Conservation (phyloP, 2,329 filamentous ascomycete genomes). For the Epichloe amarillans region DNA sequence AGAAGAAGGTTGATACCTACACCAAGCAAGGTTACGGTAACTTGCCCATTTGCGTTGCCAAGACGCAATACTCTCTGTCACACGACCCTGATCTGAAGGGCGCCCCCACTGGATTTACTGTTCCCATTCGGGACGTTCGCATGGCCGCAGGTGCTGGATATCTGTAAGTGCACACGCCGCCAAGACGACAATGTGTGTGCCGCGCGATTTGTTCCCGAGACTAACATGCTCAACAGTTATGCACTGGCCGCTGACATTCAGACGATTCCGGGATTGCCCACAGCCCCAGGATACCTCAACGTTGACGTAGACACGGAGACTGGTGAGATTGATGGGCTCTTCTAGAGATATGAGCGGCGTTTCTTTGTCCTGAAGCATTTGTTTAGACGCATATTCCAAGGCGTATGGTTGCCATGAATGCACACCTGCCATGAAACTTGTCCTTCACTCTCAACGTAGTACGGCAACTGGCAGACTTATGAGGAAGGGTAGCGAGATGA, state of each 20-base stretch:
- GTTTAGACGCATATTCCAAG: not conserved
- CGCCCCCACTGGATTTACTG: slow-evolving; percentile 83
- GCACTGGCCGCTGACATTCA: slow-evolving; percentile 95
- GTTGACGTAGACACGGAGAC: slow-evolving; percentile 75
- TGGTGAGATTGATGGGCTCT: slow-evolving; percentile 79
- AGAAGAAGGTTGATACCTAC: slow-evolving; percentile 94
- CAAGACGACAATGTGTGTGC: not conserved
- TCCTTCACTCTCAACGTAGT: slow-evolving; percentile 6
- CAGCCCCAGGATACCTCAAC: slow-evolving; percentile 88
- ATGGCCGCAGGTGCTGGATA: slow-evolving; percentile 92
- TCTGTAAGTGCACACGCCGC: slow-evolving; percentile 44
- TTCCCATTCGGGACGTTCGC: slow-evolving; percentile 86
- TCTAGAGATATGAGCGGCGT: slow-evolving; percentile 39
- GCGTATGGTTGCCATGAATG: not conserved
- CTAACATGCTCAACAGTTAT: slow-evolving; percentile 45
- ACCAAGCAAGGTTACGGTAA: slow-evolving; percentile 84
- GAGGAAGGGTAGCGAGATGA: not conserved
- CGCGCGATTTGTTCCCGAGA: not conserved
- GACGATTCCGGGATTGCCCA: slow-evolving; percentile 91
- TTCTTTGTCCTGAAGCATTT: not conserved
- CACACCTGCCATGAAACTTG: not conserved
- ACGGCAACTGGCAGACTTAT: not conserved
- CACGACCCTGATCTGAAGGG: slow-evolving; percentile 92
- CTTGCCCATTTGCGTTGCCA: slow-evolving; percentile 90
- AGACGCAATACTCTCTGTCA: slow-evolving; percentile 94